A percentile compares a stretch with the other conserved stretches of the same genome.
Evolutionary conservation across 2,329 filamentous ascomycete genomes (phyloP).

Genomic region (Diplodia intermedia): DNA sequence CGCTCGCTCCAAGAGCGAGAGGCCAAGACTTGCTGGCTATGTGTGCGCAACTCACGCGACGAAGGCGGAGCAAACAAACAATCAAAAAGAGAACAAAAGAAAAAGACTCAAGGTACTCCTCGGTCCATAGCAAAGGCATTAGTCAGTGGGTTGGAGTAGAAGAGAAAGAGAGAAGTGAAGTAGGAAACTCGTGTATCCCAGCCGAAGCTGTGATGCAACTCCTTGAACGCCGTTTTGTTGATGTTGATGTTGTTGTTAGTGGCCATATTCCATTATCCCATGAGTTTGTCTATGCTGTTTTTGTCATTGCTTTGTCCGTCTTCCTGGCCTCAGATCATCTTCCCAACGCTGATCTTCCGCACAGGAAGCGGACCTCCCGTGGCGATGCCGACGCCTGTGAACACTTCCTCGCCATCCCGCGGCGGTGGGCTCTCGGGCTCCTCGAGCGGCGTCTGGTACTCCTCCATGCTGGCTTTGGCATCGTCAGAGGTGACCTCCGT

Average conservation of each 20-base stretch:
- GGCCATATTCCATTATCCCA: slow-evolving; percentile 10
- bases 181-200: slow-evolving; percentile 11
- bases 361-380: slow-evolving; percentile 1
- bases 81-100: slow-evolving; percentile 5
- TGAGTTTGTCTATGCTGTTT: neutral
- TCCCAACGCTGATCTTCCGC: neutral
- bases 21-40: neutral
- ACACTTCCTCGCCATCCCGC: slow-evolving; percentile 16
- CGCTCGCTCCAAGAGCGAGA: neutral
- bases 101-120: neutral
- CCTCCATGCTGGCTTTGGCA: neutral
- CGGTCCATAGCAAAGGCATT: neutral
- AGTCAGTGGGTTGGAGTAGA: neutral
- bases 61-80: slow-evolving; percentile 6
- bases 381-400: slow-evolving; percentile 6
- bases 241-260: neutral
- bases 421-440: slow-evolving; percentile 21
- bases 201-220: slow-evolving; percentile 3
- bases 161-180: slow-evolving; percentile 3
- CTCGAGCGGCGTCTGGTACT: slow-evolving; percentile 18
- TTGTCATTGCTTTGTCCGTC: neutral
- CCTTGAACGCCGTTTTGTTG: slow-evolving; percentile 8
- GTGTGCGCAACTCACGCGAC: slow-evolving; percentile 6
- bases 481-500: neutral
- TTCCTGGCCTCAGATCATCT: slow-evolving; percentile 4